Evolutionary conservation across 768 basidiomycete species (phyloP).

Genomic region (Clitopilus passeckerianus): DNA sequence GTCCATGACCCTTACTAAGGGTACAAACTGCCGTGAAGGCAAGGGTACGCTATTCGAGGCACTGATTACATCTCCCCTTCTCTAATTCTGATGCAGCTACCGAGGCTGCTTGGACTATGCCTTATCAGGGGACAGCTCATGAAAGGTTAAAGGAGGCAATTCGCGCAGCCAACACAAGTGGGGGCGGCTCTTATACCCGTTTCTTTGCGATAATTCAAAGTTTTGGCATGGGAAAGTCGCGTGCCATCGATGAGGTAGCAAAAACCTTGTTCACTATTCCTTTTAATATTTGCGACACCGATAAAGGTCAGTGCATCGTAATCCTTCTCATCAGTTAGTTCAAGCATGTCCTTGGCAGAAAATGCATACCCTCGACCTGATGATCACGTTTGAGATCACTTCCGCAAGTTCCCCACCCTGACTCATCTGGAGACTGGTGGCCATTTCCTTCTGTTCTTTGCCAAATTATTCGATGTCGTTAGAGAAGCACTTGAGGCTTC

Average conservation of each 20-base stretch:
- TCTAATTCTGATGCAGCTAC: not conserved
- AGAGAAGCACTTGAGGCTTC: not conserved
- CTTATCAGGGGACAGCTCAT: not conserved
- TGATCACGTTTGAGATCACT: not conserved
- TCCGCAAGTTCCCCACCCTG: not conserved
- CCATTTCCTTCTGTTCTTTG: not conserved
- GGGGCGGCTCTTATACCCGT: not conserved
- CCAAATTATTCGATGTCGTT: not conserved
- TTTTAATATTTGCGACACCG: slow-evolving; percentile 13
- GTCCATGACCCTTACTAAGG: no score
- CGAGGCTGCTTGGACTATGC: not conserved
- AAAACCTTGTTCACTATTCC: slow-evolving; percentile 17
- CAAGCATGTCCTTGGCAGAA: not conserved
- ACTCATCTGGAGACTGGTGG: not conserved
- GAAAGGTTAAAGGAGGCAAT: not conserved
- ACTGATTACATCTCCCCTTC: no score
- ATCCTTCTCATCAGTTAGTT: not conserved
- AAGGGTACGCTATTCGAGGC: no score
- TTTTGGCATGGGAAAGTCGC: slow-evolving; percentile 17
- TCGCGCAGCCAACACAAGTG: not conserved
- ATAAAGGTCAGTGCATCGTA: not conserved
- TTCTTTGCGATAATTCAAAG: slow-evolving; percentile 10
- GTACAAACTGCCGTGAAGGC: no score
- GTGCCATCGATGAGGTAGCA: slow-evolving; percentile 17
- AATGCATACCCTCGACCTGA: not conserved